Conservation (phyloP, 1,284 basidiomycete species). For the Fomitopsis palustris region DNA sequence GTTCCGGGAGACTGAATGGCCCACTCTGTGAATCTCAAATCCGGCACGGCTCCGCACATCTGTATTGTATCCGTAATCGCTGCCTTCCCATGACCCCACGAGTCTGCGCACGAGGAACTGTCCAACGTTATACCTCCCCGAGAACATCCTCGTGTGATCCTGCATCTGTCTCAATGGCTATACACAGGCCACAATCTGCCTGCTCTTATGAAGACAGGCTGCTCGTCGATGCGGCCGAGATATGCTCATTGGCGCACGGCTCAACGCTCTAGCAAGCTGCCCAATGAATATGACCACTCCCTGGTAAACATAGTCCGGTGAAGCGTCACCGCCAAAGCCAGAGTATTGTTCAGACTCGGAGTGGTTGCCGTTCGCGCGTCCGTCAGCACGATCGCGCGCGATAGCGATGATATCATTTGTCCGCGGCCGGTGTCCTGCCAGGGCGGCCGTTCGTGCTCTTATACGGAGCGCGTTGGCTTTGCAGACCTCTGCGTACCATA, state of each 20-base stretch:
- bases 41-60: neutral
- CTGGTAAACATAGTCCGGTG: no score
- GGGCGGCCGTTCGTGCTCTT: neutral
- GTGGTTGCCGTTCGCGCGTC: neutral
- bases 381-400: neutral
- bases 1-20: neutral
- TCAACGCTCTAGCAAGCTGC: neutral
- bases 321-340: no score
- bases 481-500: neutral
- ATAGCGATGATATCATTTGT: conserved; percentile 1
- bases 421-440: neutral
- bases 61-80: neutral
- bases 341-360: neutral
- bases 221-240: no score
- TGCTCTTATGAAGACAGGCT: no score
- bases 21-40: neutral
- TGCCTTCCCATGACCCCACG: neutral
- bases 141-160: neutral
- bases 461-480: neutral
- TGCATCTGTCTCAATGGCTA: neutral
- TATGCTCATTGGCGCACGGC: neutral
- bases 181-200: no score
- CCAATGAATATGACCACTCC: neutral
- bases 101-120: no score
- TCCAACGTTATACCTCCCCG: neutral